phyloP scores from a whole-genome alignment of 768 basidiomycete genomes.

The Rhodosporidiobolus odoratus region DNA sequence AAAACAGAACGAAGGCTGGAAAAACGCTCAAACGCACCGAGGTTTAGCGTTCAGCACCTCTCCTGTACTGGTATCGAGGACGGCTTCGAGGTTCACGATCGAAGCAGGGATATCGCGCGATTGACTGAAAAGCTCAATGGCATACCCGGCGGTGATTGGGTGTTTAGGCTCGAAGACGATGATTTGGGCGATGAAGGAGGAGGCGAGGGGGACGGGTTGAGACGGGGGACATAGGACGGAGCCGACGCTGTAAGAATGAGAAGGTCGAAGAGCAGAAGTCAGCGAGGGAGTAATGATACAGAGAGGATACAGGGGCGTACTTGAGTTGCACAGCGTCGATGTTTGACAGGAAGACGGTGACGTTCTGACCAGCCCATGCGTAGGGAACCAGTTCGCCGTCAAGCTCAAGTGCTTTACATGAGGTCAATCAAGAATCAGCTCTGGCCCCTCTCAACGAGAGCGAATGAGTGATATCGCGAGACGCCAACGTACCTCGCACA shows the following conservation, averaged over 20 bases:
- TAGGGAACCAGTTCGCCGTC: constrained; percentile 73
- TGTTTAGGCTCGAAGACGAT: constrained; percentile 88
- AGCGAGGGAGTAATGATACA: neutral
- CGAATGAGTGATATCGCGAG: neutral
- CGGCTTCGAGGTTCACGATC: constrained; percentile 70
- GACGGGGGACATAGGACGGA: constrained; percentile 75
- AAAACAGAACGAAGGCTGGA: neutral
- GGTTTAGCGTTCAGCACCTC: constrained; percentile 70
- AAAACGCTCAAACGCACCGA: constrained; percentile 54
- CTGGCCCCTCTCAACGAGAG: neutral
- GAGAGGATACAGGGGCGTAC: constrained; percentile 32
- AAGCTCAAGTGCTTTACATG: constrained; percentile 71
- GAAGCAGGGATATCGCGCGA: constrained; percentile 87
- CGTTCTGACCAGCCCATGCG: constrained; percentile 85
- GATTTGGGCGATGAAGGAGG: constrained; percentile 74
- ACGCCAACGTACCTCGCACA: constrained; percentile 59
- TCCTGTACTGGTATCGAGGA: constrained; percentile 71
- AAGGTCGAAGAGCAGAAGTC: neutral
- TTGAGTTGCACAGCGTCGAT: constrained; percentile 77
- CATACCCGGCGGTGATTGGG: constrained; percentile 80
- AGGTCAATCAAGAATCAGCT: neutral
- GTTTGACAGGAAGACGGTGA: constrained; percentile 71
- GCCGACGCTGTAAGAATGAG: constrained; percentile 60
- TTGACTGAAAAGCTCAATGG: constrained; percentile 91
- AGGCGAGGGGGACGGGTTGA: constrained; percentile 68